Conservation (phyloP, 768 basidiomycete genomes). For the Phlebiopsis gigantea region DNA sequence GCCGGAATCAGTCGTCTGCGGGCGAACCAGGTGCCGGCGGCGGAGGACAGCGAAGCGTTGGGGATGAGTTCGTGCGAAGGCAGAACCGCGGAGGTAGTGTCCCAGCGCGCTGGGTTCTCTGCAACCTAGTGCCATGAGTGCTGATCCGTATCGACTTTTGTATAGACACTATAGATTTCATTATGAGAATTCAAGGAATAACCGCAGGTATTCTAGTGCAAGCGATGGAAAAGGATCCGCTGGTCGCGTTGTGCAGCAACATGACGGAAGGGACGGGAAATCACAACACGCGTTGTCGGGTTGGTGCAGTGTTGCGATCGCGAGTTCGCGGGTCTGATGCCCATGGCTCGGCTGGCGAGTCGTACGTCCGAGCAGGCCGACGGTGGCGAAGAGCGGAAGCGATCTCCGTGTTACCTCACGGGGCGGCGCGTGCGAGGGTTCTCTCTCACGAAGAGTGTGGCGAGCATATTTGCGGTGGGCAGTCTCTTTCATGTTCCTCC, state of each 20-base stretch:
- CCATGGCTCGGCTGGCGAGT: too few relatives aligned
- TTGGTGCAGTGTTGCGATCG: neutral
- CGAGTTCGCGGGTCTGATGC: neutral
- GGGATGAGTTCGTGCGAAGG: neutral
- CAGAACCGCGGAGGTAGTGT: neutral
- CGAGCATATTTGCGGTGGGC: neutral
- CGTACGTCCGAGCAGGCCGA: slow-evolving; percentile 2
- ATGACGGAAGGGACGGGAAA: neutral
- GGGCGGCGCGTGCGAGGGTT: neutral
- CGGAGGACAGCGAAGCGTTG: neutral
- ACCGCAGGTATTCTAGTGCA: neutral
- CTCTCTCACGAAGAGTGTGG: neutral
- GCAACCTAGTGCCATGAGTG: neutral
- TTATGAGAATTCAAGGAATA: neutral
- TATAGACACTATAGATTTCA: neutral
- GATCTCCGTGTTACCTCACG: neutral
- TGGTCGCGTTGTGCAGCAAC: neutral
- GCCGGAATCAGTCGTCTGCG: too few relatives aligned
- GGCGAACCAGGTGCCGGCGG: neutral
- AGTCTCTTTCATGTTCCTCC: neutral
- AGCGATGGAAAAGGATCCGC: neutral
- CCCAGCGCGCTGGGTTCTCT: neutral
- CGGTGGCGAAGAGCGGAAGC: neutral
- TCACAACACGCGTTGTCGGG: neutral
- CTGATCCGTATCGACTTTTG: neutral